Evolutionary conservation across 1,284 basidiomycete genomes (phyloP).

Genomic region (Cryptococcus floricola): DNA sequence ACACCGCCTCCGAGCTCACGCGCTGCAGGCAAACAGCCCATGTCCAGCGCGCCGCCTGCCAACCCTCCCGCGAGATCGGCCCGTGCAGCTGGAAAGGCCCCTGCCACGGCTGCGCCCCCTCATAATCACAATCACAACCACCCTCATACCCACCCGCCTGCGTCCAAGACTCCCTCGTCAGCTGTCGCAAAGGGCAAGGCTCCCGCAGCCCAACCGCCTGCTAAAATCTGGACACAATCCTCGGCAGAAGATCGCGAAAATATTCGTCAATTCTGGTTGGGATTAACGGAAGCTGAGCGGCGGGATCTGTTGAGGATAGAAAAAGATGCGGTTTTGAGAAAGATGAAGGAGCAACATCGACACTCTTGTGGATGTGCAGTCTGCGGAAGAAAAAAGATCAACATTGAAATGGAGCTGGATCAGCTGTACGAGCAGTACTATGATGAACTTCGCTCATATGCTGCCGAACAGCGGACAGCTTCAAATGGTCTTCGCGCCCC

Average conservation of each 20-base stretch:
- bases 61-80: conserved; percentile 51
- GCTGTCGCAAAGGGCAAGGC: conserved; percentile 40
- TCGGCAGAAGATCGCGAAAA: conserved; percentile 88
- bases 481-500: conserved; percentile 79
- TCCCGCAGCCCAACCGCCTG: conserved; percentile 36
- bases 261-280: conserved; percentile 97
- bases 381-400: conserved; percentile 94
- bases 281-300: conserved; percentile 80
- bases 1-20: conserved; percentile 58
- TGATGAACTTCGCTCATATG: conserved; percentile 98
- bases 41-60: conserved; percentile 53
- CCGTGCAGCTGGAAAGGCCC: conserved; percentile 51
- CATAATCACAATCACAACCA: conserved; percentile 55
- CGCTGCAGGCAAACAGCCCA: conserved; percentile 71
- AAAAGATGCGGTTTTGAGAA: conserved; percentile 91
- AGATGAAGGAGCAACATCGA: conserved; percentile 99
- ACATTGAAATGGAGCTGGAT: conserved; percentile 98
- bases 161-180: conserved; percentile 30
- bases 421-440: conserved; percentile 99
- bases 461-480: conserved; percentile 90
- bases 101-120: conserved; percentile 52
- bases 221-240: conserved; percentile 77
- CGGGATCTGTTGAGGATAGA: conserved; percentile 89
- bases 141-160: conserved; percentile 53
- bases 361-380: conserved; percentile 94